Conservation (phyloP, 169 alveolate genomes). For the Sarcocystis neurona region DNA sequence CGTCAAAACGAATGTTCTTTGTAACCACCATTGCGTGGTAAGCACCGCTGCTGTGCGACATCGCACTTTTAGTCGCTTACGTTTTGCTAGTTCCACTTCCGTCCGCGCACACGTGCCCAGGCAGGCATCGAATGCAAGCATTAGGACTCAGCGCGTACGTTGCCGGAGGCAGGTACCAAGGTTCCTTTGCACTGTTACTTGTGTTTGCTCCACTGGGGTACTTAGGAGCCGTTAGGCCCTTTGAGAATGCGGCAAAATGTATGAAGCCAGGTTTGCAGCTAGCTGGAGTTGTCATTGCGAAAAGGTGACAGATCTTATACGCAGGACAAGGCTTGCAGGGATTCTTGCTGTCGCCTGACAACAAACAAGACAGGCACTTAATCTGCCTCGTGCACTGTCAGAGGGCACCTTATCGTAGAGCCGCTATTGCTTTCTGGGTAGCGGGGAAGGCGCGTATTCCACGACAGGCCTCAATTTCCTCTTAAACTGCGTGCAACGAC, state of each 20-base stretch:
- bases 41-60: too few species aligned
- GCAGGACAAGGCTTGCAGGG: constrained; percentile 17
- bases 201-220: too few species aligned
- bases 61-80: too few species aligned
- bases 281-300: not conserved
- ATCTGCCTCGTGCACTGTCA: not conserved
- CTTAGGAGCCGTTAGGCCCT: not conserved
- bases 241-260: not conserved
- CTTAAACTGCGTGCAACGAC: not conserved
- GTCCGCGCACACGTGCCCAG: not conserved
- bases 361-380: not conserved
- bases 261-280: not conserved
- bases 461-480: not conserved
- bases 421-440: not conserved
- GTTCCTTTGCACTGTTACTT: not conserved
- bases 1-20: too few species aligned
- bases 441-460: not conserved
- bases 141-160: not conserved
- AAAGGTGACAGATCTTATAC: not conserved
- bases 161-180: not conserved
- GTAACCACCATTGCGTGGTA: too few species aligned
- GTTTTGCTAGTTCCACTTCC: not conserved
- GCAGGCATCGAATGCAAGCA: not conserved
- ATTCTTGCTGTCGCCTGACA: not conserved
- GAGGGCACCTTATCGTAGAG: not conserved